Evolutionary conservation across 2,329 filamentous ascomycete genomes (phyloP).

Genomic region (Colletotrichum neosansevieriae): DNA sequence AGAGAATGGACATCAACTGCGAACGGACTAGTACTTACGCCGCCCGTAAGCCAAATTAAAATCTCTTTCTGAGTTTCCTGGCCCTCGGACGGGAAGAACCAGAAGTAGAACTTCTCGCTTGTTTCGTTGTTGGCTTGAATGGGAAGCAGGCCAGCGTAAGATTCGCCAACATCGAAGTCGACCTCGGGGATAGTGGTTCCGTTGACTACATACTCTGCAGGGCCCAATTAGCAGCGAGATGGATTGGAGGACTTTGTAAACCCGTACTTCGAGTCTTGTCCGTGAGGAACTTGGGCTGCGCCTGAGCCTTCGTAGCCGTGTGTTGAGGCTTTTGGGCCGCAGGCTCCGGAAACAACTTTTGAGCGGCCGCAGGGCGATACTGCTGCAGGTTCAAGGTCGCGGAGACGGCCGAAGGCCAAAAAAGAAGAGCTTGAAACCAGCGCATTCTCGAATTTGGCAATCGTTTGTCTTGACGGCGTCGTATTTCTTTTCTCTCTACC

Average conservation of each 20-base stretch:
- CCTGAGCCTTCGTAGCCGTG: conserved; percentile 2
- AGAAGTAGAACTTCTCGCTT: conserved; percentile 72
- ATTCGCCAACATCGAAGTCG: conserved; percentile 75
- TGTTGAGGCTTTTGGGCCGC: neutral
- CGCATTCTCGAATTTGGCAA: conserved; percentile 10
- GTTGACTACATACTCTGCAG: conserved; percentile 71
- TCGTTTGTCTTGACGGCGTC: neutral
- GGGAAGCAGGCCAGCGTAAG: conserved; percentile 72
- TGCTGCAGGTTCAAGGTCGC: conserved; percentile 38
- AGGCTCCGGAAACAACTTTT: neutral
- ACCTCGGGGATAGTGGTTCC: conserved; percentile 76
- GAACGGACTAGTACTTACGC: conserved; percentile 47
- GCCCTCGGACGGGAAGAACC: conserved; percentile 73
- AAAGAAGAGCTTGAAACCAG: conserved; percentile 11
- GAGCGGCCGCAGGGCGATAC: conserved; percentile 24
- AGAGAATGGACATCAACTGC: neutral
- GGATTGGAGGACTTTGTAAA: fast-evolving
- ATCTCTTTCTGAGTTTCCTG: conserved; percentile 66
- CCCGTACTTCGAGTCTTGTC: conserved; percentile 30
- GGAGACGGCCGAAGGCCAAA: conserved; percentile 25
- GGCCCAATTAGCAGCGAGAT: neutral
- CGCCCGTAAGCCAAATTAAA: conserved; percentile 72
- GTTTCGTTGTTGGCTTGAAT: conserved; percentile 58
- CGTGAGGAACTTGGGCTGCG: conserved; percentile 45
- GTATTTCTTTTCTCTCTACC: neutral